Base-by-base conservation (phyloP, 805 yeast genomes). In the Saturnispora zaruensis region DNA sequence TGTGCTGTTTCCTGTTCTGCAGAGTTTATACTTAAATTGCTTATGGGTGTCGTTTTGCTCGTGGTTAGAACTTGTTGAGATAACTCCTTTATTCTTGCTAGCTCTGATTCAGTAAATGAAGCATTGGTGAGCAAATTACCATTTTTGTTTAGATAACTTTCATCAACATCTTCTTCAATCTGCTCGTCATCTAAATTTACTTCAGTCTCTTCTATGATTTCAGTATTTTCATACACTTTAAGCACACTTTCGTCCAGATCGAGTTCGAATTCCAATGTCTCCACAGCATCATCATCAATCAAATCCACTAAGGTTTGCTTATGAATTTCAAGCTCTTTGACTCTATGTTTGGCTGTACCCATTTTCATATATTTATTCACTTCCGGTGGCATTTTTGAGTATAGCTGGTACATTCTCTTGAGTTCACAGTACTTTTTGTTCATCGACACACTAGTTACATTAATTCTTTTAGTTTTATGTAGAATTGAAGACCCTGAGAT, bases 401-500 rank as follows among this genome's bases (percentile, higher is more conserved):
- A 84, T 0, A 79, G 59, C 23, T 72, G 70, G 59, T 78, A 84
- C 51, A 74, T 71, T 18, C 67, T 71, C 38, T 79, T 66, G 43
- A 84, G 64, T 62, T 85, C 91, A 67, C 93, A 85, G 86, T 88
- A 84, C 14, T 72, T 64, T 30, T 75, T 70, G 16, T 41, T 41
- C 0, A 83, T 76, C 9, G 82, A 63, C 7, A 85, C 60, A 49
- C 72, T 75, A 0, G 90, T 82, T 4, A 84, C 88, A 1, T 81
- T 75, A 14, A 81, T 60, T 38, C 84, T 59, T 5, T 45, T 28
- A 7, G 49, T 36, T 13, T 45, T 40, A 11, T 1, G 9, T 3
- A 33, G 33, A 21, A 26, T 23, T 5, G 48, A 25, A 14, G 46
- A 13, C 2, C n/a, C n/a, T 4, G 49, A 47, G 7, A 23, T 32